Percentiles rank a stretch among this genome's conserved stretches.
Evolutionary conservation across 2,329 filamentous ascomycete species (phyloP).

Genomic region (Hypoxylon rubiginosum): DNA sequence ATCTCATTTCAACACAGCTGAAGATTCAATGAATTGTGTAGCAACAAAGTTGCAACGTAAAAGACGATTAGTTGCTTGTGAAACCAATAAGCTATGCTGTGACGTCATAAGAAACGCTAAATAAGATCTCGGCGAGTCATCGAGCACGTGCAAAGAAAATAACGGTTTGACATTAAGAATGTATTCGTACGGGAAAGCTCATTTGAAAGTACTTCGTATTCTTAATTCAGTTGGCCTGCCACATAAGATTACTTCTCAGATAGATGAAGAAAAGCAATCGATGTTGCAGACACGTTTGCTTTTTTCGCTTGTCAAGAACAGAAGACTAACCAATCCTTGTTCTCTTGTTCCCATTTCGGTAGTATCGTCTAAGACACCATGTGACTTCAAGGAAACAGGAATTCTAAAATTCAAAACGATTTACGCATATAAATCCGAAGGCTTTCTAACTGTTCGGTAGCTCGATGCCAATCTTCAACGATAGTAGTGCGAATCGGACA

Average conservation of each 20-base stretch:
- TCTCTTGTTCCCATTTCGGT: no score
- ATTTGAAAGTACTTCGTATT: constrained; percentile 7
- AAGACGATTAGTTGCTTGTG: constrained; percentile 12
- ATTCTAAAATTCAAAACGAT: not conserved
- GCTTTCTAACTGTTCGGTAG: not conserved
- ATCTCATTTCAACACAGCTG: constrained; percentile 4
- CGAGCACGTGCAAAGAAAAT: constrained; percentile 28
- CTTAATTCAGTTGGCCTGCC: not conserved
- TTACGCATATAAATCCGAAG: no score
- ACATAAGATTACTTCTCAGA: not conserved
- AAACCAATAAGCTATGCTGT: constrained; percentile 17
- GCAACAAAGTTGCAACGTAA: not conserved
- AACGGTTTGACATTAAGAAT: not conserved
- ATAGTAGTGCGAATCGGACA: constrained; percentile 38
- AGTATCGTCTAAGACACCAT: no score
- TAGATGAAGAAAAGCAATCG: not conserved
- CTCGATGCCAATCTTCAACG: constrained; percentile 27
- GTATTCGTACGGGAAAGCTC: not conserved
- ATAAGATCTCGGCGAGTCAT: constrained; percentile 29
- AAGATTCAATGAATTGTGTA: constrained; percentile 4
- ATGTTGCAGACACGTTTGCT: not conserved
- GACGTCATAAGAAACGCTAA: constrained; percentile 34
- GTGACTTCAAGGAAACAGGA: not conserved
- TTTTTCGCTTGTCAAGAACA: not conserved
- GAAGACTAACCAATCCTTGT: no score